A percentile compares a stretch with the other conserved stretches of the same genome.
Conservation (phyloP, 306 rosid genomes). For the Fragaria iinumae region DNA sequence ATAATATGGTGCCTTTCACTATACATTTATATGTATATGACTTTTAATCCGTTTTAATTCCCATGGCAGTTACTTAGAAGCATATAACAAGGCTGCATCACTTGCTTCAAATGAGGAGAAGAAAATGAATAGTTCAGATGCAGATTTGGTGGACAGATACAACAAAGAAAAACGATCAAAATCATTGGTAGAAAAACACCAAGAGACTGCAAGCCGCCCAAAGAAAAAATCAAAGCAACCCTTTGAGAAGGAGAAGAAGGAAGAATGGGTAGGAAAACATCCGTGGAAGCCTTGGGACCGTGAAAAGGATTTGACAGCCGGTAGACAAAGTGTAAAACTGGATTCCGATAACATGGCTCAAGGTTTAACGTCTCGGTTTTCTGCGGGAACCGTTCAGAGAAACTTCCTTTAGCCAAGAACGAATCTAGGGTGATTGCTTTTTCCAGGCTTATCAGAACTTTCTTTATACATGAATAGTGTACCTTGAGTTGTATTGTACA, state of each 20-base stretch:
- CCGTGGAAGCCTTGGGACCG: constrained; percentile 99
- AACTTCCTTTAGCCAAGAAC: constrained; percentile 59
- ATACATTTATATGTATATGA: not conserved
- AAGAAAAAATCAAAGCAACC: constrained; percentile 61
- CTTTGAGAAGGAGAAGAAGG: constrained; percentile 31
- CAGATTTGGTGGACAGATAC: constrained; percentile 83
- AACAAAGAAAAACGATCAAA: constrained; percentile 76
- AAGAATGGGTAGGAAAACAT: constrained; percentile 85
- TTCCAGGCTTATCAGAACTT: not conserved
- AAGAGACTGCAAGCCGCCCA: constrained; percentile 43
- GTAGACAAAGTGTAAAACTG: constrained; percentile 64
- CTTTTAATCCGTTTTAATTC: constrained; percentile 24
- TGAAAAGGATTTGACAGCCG: constrained; percentile 79
- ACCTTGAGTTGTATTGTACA: not conserved
- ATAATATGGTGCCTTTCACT: constrained; percentile 20
- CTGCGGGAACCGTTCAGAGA: constrained; percentile 73
- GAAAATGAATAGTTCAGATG: constrained; percentile 54
- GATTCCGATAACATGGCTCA: constrained; percentile 70
- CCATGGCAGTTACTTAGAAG: constrained; percentile 76
- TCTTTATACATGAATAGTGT: not conserved
- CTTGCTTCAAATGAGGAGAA: constrained; percentile 71
- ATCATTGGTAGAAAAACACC: constrained; percentile 71
- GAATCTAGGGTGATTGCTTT: not conserved
- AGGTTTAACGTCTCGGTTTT: constrained; percentile 76
- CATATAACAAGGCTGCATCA: constrained; percentile 76